Percentiles rank a stretch among this genome's conserved stretches.
These are phyloP conservation scores for Rosellinia necatrix DNA, from an alignment of 2,329 filamentous ascomycete species.

Conservation along the genomic window DNA sequence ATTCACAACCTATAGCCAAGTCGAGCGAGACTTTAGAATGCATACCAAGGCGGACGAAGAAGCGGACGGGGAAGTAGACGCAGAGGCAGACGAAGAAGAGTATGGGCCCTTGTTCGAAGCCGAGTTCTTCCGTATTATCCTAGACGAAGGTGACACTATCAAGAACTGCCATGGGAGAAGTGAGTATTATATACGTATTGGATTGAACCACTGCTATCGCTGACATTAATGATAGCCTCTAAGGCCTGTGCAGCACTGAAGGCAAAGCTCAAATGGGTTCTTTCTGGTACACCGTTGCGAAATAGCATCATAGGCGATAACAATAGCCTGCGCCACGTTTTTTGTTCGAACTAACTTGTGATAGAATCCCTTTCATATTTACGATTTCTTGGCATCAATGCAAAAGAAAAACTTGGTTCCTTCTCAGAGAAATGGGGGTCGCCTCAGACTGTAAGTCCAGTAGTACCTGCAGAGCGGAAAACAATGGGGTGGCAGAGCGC, in stretches of 20 bases:
- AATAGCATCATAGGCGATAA: conserved; percentile 18
- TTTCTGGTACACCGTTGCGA: conserved; percentile 23
- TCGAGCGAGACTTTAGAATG: conserved; percentile 4
- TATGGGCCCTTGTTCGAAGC: conserved; percentile 15
- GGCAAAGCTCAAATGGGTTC: conserved; percentile 18
- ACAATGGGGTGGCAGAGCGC: not conserved
- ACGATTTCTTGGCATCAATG: conserved; percentile 19
- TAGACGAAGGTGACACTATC: conserved; percentile 28
- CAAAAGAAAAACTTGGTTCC: not conserved
- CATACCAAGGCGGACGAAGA: not conserved
- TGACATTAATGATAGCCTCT: conserved; percentile 16
- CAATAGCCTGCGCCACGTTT: not conserved
- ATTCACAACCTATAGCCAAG: conserved; percentile 20
- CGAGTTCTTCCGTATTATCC: conserved; percentile 23
- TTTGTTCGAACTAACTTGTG: not conserved
- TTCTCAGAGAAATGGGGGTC: conserved; percentile 10
- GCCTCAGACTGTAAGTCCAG: conserved; percentile 8
- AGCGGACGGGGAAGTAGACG: not conserved
- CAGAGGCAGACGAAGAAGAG: not conserved
- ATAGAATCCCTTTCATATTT: conserved; percentile 25
- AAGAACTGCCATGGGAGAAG: conserved; percentile 19
- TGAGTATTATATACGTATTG: not conserved
- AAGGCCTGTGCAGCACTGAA: conserved; percentile 21
- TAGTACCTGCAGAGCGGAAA: not conserved
- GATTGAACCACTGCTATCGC: not conserved